Evolutionary conservation across 2,329 filamentous ascomycete genomes (phyloP).

Genomic region (Paecilomyces sp.): DNA sequence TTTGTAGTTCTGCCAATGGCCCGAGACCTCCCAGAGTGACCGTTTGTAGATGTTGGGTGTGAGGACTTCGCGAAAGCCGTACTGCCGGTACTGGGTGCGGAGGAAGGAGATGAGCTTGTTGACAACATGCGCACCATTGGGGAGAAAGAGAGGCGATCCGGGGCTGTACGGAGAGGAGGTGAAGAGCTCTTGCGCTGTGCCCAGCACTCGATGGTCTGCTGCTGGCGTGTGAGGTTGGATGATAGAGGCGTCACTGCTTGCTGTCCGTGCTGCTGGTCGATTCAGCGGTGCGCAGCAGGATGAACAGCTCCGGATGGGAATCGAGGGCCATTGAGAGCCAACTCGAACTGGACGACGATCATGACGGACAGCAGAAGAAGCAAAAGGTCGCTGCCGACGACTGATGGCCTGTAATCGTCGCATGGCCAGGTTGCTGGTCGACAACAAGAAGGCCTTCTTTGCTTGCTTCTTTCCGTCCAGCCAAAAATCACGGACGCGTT

Average conservation of each 20-base stretch:
- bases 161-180: constrained; percentile 73
- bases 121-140: constrained; percentile 74
- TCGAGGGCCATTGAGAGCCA: constrained; percentile 14
- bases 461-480: background rate
- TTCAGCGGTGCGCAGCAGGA: constrained; percentile 19
- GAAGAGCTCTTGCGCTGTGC: constrained; percentile 63
- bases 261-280: constrained; percentile 2
- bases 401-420: constrained; percentile 7
- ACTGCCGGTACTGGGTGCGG: constrained; percentile 73
- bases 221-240: constrained; percentile 28
- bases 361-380: background rate
- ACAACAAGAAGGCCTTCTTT: background rate
- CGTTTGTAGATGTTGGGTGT: constrained; percentile 89
- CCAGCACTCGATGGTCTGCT: constrained; percentile 45
- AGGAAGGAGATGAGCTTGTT: constrained; percentile 77
- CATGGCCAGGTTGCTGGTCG: constrained; percentile 4
- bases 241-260: constrained; percentile 4
- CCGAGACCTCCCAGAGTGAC: constrained; percentile 76
- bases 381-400: constrained; percentile 8
- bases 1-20: constrained; percentile 82
- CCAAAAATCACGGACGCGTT: background rate
- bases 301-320: constrained; percentile 15
- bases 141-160: constrained; percentile 77
- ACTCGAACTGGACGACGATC: constrained; percentile 1
- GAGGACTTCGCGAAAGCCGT: constrained; percentile 82